phyloP scores from a whole-genome alignment of 2,329 filamentous ascomycete genomes.

The Trichoderma afroharzianum region DNA sequence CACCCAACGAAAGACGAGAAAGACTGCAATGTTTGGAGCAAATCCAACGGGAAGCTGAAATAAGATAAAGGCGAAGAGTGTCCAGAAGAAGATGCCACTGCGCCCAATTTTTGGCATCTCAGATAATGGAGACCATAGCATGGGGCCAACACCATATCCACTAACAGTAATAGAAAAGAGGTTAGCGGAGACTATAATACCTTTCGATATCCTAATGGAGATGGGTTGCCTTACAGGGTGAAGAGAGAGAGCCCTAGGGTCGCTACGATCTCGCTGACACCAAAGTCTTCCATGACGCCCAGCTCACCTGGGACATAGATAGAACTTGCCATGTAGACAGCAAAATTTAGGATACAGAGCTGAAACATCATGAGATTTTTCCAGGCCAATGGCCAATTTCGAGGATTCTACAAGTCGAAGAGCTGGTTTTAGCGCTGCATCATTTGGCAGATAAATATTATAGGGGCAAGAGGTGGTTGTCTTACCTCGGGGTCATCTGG shows the following conservation, averaged over 20 bases:
- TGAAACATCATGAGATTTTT: neutral
- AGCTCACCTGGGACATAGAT: neutral
- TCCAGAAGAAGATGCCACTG: neutral
- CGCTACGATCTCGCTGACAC: neutral
- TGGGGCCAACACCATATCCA: neutral
- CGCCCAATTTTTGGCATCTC: neutral
- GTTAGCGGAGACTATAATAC: neutral
- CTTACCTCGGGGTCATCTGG: neutral
- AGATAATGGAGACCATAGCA: neutral
- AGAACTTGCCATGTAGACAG: neutral
- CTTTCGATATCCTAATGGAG: neutral
- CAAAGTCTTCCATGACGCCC: neutral
- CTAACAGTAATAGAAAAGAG: neutral
- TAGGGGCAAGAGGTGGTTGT: neutral
- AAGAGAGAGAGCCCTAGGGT: neutral
- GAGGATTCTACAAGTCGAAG: neutral
- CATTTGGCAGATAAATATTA: neutral
- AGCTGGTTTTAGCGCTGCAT: neutral
- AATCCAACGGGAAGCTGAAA: neutral
- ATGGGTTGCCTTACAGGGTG: neutral
- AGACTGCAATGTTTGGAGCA: neutral
- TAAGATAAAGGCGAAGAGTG: neutral
- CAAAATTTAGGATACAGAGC: neutral
- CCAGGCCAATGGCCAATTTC: neutral
- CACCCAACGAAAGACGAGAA: neutral